phyloP scores from a whole-genome alignment of 2,329 filamentous ascomycete genomes.

The Pyrenochaeta sp. region DNA sequence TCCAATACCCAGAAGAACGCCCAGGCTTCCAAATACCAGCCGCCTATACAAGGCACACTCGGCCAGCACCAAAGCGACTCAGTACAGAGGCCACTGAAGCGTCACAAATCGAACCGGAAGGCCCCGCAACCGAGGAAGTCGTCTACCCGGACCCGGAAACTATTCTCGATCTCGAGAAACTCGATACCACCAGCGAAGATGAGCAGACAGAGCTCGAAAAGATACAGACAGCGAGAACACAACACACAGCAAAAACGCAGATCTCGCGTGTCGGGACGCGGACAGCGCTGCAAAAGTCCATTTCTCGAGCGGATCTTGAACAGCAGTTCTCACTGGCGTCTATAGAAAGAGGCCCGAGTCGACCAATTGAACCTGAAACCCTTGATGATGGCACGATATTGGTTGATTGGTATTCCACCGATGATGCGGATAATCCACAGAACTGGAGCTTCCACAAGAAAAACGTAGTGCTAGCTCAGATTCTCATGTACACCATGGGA shows the following conservation, averaged over 20 bases:
- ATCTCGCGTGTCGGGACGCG: conserved; percentile 49
- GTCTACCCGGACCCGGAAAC: conserved; percentile 35
- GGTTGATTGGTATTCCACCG: conserved; percentile 56
- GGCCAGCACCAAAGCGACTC: conserved; percentile 17
- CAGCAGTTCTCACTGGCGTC: conserved; percentile 48
- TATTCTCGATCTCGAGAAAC: conserved; percentile 35
- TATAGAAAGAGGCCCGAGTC: conserved; percentile 46
- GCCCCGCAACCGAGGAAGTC: conserved; percentile 32
- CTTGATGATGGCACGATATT: conserved; percentile 50
- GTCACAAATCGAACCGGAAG: conserved; percentile 22
- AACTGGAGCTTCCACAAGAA: conserved; percentile 51
- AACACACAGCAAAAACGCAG: conserved; percentile 35
- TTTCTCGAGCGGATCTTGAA: conserved; percentile 52
- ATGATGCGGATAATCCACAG: conserved; percentile 51
- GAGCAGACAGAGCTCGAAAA: conserved; percentile 44
- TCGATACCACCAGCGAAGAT: conserved; percentile 21
- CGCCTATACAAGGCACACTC: conserved; percentile 45
- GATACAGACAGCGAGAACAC: conserved; percentile 38
- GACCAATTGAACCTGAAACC: conserved; percentile 46
- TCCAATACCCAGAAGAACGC: conserved; percentile 69
- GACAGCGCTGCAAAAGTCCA: conserved; percentile 46
- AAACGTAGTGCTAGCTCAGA: conserved; percentile 47
- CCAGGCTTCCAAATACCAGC: conserved; percentile 62
- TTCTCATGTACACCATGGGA: conserved; percentile 68
- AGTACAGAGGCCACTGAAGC: conserved; percentile 16